Evolutionary conservation across 352 stramenopile genomes (phyloP).

Genomic region (Plasmopara halstedii): DNA sequence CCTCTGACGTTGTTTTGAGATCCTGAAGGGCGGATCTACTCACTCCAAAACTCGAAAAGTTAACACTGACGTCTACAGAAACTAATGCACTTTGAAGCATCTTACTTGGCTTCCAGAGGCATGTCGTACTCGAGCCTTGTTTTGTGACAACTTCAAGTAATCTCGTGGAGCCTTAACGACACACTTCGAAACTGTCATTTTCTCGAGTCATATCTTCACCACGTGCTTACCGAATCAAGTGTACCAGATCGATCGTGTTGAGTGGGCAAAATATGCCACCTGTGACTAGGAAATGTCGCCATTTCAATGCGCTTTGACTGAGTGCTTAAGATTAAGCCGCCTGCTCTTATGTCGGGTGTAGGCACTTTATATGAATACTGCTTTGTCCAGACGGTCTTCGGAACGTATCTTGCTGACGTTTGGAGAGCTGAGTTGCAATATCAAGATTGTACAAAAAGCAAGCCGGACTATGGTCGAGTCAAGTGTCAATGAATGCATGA

Average conservation of each 20-base stretch:
- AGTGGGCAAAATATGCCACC: constrained; percentile 11
- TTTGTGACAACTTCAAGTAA: constrained; percentile 8
- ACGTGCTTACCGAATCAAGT: constrained; percentile 12
- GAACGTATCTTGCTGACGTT: constrained; percentile 14
- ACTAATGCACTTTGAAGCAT: not conserved
- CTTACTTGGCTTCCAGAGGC: constrained; percentile 25
- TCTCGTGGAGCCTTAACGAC: constrained; percentile 2
- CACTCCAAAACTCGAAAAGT: not conserved
- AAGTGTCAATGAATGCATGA: not conserved
- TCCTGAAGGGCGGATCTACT: constrained; percentile 15
- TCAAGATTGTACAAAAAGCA: too few relatives aligned
- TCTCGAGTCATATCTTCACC: not conserved
- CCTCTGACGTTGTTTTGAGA: constrained; percentile 27
- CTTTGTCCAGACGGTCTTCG: constrained; percentile 48
- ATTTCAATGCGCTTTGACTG: constrained; percentile 8
- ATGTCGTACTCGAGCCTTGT: constrained; percentile 12
- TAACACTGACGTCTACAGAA: not conserved
- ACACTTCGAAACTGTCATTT: not conserved
- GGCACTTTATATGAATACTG: constrained; percentile 23
- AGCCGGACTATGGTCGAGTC: too few relatives aligned
- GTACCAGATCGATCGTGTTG: constrained; percentile 13
- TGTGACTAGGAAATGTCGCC: constrained; percentile 6
- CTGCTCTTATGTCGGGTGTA: too few relatives aligned
- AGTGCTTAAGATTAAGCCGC: too few relatives aligned
- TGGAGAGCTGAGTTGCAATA: constrained; percentile 9